Base-by-base conservation (phyloP, 1,139 yeast species). In the Meyerozyma athensensis region DNA sequence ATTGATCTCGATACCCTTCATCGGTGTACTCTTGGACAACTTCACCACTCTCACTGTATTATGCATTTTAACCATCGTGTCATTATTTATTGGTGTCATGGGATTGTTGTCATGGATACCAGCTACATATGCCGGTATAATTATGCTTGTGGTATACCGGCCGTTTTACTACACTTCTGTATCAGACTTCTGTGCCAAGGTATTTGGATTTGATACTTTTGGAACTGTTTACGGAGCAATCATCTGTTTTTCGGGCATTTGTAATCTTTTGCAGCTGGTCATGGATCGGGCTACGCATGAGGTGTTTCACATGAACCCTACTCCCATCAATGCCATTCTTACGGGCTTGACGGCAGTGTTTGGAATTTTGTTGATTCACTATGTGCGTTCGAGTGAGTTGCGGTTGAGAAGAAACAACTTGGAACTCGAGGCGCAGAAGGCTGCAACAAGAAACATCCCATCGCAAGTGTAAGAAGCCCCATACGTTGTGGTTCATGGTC, bases 141-240 rank as follows among this genome's bases (percentile, higher is more conserved):
- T 77, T 1, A 50, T 84, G 20, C 68, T 90, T 46, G 96, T 86
- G n/a, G 67, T 86, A 1, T 89, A 85, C 59, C 74, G 97, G 56
- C 97, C 97, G 12, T 85, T 89, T 54, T 87, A 85, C 54, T 90
- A 89, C 60, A 89, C 97, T 2, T 87, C 95, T 1, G 86, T 89
- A 2, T 84, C 95, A 4, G 97, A 90, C 59, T 86, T 81, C 54
- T 77, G 90, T 55, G 95, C 96, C 32, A 90, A 90, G 54, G 94
- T 89, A 16, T 90, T 90, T 65, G 97, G 97, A 0, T 89, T 85
- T 58, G 84, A 79, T 40, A 87, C 95, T 1, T 90, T 90, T 61
- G 96, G 97, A 30, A 81, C 90, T 1, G 79, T 89, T n/a, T 90
- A 90, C 56, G 97, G 97, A 0, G 66, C 90, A 9, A 74, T 87